Evolutionary conservation across 768 basidiomycete species (phyloP), one percentile per base, ranked within the genome.

Genomic region (Hortiboletus campestris): DNA sequence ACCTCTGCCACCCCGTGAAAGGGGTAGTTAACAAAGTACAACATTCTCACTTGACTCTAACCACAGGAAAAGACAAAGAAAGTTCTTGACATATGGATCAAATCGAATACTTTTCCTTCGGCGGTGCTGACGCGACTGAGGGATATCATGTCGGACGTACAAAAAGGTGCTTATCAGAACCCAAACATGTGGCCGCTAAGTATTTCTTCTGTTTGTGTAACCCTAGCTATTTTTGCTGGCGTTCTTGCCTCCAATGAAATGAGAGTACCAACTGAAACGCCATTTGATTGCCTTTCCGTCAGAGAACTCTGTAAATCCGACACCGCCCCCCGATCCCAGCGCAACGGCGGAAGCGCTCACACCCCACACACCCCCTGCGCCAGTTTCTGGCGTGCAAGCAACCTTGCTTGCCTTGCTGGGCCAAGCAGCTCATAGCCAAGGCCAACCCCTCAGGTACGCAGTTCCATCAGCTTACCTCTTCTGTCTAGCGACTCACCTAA

Each of bases 21-120:
- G 67, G 65, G 68, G 66, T 72, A 75, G 78, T 83, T 56, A 73
- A 83, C 78, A 59, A 63, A 55, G 59, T 60, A 63, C 62, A 59
- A 59, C 53, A 52, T 68, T 68, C 64, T 72, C 70, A 72, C 67
- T 61, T 66, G 67, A 67, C 64, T 74, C 58, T 60, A 58, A 68
- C 56, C 69, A 74, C 79, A 98, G 95, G 96, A 97, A 79, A 99
- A 99, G 77, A 82, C 91, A 44, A 88, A 89, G 80, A 98, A 98
- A 75, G 86, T 99, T 67, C 84, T 96, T 74, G 97, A 98, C 76
- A 98, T 99, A 67, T 99, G 96, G 96, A 82, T 80, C 66, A 96
- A 95, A 73, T 84, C 85, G 55, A 84, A 80, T 73, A 96, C 96
- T 46, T 99, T 99, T 76, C 88, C 94, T 55, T 69, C 85, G 65